These are phyloP conservation scores for Daldinia decipiens DNA, from an alignment of 495 filamentous ascomycete genomes.

Conservation along the genomic window DNA sequence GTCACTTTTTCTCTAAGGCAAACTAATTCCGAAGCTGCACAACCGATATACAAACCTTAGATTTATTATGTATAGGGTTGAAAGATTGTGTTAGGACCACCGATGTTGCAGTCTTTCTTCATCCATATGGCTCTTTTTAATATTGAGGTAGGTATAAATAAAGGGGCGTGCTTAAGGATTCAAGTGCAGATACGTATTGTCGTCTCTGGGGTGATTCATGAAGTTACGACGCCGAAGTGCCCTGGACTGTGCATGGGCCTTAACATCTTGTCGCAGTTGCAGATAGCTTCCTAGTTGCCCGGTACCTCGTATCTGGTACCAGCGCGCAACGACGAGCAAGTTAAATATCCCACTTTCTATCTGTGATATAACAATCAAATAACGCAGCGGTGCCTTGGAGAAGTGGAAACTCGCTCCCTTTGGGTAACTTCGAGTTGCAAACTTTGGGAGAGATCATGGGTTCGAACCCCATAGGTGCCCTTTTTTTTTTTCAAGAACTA, in stretches of 20 bases:
- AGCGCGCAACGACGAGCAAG: neutral
- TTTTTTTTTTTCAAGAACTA: conserved; percentile 1
- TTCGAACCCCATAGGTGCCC: conserved; percentile 40
- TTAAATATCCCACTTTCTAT: neutral
- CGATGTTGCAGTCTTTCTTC: too few relatives aligned
- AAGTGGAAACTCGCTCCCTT: conserved; percentile 42
- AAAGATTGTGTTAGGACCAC: too few relatives aligned
- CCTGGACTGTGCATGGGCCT: neutral
- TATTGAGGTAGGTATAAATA: neutral
- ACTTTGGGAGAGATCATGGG: conserved; percentile 35
- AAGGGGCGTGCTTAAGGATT: too few relatives aligned
- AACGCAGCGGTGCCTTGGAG: conserved; percentile 31
- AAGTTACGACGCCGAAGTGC: neutral
- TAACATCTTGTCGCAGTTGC: neutral
- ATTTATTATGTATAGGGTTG: too few relatives aligned
- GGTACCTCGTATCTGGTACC: neutral
- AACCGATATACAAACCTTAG: too few relatives aligned
- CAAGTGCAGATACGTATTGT: neutral
- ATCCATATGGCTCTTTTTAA: neutral
- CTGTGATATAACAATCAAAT: neutral
- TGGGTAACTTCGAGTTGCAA: conserved; percentile 18
- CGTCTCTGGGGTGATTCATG: too few relatives aligned
- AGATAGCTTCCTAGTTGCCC: neutral
- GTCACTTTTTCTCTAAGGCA: too few relatives aligned
- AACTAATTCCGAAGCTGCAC: too few relatives aligned